These are phyloP conservation scores for Halenospora varia DNA, from an alignment of 495 filamentous ascomycete genomes.

Conservation along the genomic window DNA sequence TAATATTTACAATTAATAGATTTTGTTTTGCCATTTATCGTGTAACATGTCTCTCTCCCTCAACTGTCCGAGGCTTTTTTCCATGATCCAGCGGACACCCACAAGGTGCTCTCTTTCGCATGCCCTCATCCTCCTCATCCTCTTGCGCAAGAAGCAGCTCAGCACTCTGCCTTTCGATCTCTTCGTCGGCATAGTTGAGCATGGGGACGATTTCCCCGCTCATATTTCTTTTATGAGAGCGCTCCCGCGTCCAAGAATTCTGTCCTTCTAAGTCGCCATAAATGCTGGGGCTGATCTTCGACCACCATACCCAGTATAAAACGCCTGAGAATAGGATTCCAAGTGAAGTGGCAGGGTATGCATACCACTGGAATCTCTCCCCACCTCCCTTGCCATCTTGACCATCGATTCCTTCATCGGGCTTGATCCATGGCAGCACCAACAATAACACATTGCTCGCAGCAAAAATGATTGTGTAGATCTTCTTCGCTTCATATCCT, in stretches of 20 bases:
- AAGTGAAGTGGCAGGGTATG: constrained; percentile 39
- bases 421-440: constrained; percentile 41
- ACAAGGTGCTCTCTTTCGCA: too few species aligned
- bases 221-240: not conserved
- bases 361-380: constrained; percentile 36
- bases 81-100: too few species aligned
- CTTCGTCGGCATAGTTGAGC: not conserved
- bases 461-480: constrained; percentile 32
- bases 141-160: too few species aligned
- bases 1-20: too few species aligned
- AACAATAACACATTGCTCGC: constrained; percentile 35
- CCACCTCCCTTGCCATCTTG: constrained; percentile 16
- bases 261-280: not conserved
- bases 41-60: too few species aligned
- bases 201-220: not conserved
- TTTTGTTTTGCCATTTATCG: too few species aligned
- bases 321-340: constrained; percentile 33
- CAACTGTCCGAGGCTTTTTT: too few species aligned
- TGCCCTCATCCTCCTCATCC: too few species aligned
- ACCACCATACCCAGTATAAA: constrained; percentile 39
- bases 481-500: constrained; percentile 29
- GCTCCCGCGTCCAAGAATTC: not conserved
- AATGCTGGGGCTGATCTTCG: constrained; percentile 11
- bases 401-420: constrained; percentile 19
- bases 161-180: too few species aligned